These are phyloP conservation scores for Phlebopus sp. DNA, from an alignment of 1,284 basidiomycete species.

Conservation along the genomic window DNA sequence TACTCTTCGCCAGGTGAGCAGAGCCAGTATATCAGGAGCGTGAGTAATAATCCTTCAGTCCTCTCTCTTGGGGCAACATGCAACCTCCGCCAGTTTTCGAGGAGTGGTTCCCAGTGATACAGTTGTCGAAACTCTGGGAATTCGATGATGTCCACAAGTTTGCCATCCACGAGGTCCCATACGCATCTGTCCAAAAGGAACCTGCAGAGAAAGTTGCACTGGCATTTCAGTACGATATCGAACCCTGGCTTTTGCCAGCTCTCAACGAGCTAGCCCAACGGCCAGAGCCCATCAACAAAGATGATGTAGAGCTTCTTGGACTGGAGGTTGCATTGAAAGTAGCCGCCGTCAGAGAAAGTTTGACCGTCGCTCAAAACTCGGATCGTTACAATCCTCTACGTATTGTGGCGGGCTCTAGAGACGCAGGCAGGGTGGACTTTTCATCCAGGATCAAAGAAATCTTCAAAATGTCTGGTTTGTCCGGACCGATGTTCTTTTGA, in stretches of 20 bases:
- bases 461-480: conserved; percentile 13
- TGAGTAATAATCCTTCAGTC: neutral
- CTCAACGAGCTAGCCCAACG: conserved; percentile 21
- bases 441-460: conserved; percentile 10
- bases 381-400: no score
- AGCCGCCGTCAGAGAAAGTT: conserved; percentile 21
- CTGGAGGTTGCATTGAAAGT: conserved; percentile 19
- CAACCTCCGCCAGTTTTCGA: conserved; percentile 8
- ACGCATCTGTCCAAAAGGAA: conserved; percentile 1
- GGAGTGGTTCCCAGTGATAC: conserved; percentile 20
- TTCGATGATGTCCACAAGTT: conserved; percentile 11
- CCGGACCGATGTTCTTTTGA: no score
- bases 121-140: conserved; percentile 24
- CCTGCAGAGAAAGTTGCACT: conserved; percentile 23
- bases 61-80: neutral
- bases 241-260: conserved; percentile 20
- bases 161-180: conserved; percentile 16
- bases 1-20: conserved; percentile 17
- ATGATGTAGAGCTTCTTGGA: conserved; percentile 17
- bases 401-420: conserved; percentile 2
- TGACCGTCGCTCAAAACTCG: neutral
- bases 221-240: conserved; percentile 17
- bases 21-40: neutral
- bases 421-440: conserved; percentile 16
- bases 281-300: conserved; percentile 12